phyloP scores from a whole-genome alignment of 345 rosid species.

The Pugionium dolabratum region DNA sequence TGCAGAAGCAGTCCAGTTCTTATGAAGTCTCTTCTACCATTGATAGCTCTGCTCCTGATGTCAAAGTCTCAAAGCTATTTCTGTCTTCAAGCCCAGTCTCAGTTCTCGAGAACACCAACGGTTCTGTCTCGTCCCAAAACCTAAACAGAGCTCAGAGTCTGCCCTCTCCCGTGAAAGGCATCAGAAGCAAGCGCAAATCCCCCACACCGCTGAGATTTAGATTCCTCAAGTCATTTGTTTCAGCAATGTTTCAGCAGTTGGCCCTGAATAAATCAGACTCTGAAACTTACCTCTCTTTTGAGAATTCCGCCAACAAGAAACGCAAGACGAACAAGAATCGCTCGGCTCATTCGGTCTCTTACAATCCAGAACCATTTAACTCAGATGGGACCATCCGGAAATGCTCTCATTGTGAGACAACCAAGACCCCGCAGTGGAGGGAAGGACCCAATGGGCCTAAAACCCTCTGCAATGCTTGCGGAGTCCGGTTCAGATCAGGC shows the following conservation, averaged over 20 bases:
- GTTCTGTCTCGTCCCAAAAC: slow-evolving; percentile 59
- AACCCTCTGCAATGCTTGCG: slow-evolving; percentile 94
- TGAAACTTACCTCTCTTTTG: slow-evolving; percentile 36
- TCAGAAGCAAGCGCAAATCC: slow-evolving; percentile 74
- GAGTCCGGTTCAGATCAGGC: slow-evolving; percentile 86
- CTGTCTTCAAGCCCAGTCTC: slow-evolving; percentile 72
- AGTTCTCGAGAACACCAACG: slow-evolving; percentile 64
- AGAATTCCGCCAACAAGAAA: slow-evolving; percentile 45
- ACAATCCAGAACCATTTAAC: slow-evolving; percentile 36
- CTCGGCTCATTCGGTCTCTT: slow-evolving; percentile 34
- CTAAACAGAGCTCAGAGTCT: slow-evolving; percentile 36
- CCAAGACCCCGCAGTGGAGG: slow-evolving; percentile 92
- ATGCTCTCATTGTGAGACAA: slow-evolving; percentile 77
- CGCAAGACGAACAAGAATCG: slow-evolving; percentile 47
- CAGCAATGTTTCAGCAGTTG: slow-evolving; percentile 24
- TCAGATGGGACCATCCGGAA: slow-evolving; percentile 38
- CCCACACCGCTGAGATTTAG: slow-evolving; percentile 38
- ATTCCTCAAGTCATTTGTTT: slow-evolving; percentile 34
- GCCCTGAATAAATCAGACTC: slow-evolving; percentile 45
- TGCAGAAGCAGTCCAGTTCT: slow-evolving; percentile 42
- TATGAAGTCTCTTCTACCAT: slow-evolving; percentile 47
- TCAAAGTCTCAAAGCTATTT: slow-evolving; percentile 49
- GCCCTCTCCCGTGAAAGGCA: slow-evolving; percentile 53
- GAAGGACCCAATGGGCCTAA: slow-evolving; percentile 92
- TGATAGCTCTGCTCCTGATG: slow-evolving; percentile 38